Base-by-base conservation (phyloP, 768 basidiomycete genomes). In the Tricholoma furcatifolium region DNA sequence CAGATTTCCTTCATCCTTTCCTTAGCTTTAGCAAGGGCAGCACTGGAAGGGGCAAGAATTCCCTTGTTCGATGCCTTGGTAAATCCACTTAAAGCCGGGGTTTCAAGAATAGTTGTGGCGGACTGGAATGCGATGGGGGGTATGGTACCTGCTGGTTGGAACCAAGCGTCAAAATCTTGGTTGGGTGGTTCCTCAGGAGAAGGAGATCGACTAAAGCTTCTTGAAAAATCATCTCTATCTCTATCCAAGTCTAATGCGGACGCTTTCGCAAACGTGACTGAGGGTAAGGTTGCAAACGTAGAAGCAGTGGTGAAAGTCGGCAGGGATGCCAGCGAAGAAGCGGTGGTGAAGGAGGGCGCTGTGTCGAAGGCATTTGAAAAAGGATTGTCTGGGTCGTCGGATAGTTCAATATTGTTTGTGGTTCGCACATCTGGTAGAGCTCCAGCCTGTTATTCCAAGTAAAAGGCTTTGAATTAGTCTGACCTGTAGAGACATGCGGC, bases 21-120 rank as follows among this genome's bases (percentile, higher is more conserved):
- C 65, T 77, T 67, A 1, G 85, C 86, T 58, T 75, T 76, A 7
- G 74, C 77, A 7, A 87, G 62, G 1, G 86, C 82, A 20, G 69
- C 68, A 30, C 69, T 71, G 5, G 85, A 86, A 1, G 85, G 85
- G 12, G 67, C 62, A 17, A 83, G 60, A 9, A 73, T 57, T n/a
- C 70, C 67, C 38, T 76, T 70, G 10, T 70, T 65, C 2, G 66
- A 65, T 10, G 73, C 70, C 43, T 61, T 70, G 52, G 59, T 61
- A 46, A 74, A 69, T 32, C 68, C 70, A 30, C 51, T 34, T n/a
- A 45, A 45, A 44, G 47, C 45, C 17, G 47, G 39, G 38, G 44
- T 57, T 34, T 51, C 44, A 3, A 48, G 15, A 20, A 57, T 56
- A 45, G 65, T 59, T 6, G 63, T 56, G 14, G 78, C 75, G 1